Evolutionary conservation across 2,329 filamentous ascomycete species (phyloP), one percentile per base, ranked within the genome.

Genomic region (Cladosporium halotolerans): DNA sequence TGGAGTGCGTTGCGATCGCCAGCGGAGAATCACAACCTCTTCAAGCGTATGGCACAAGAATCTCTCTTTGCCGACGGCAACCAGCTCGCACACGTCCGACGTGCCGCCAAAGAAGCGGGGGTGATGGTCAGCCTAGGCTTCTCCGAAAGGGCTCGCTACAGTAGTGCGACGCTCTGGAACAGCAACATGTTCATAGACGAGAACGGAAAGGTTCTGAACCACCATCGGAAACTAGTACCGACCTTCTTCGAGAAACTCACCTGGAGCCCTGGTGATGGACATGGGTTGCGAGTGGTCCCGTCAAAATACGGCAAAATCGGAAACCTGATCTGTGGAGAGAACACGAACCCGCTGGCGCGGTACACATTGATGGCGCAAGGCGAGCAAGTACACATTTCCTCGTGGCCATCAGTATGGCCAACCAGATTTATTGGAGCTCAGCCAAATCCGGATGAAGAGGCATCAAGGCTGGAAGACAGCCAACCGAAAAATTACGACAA

Each of bases 231-330:
- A 52, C 62, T 81, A 1, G 70, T 78, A 62, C 76, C 79, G 0
- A 81, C 78, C 0, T 81, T 80, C 60, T 81, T 75, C 55, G 79
- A 82, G 64, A 81, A 80, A 57, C 58, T 81, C 18, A 77, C 73
- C 0, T 81, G 79, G 79, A 68, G 69, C 0, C 72, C 72, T 2
- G 79, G 79, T 0, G 79, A 81, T 58, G 79, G 78, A 0, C 53
- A 73, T 28, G 79, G 79, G 0, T 58, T 82, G 3, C 66, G 64
- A 1, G 72, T 80, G 0, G 72, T 73, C 0, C 68, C 78, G 0
- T 78, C 75, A 0, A 53, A 57, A 0, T 70, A 70, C 44, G 78
- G 76, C 1, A 75, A 70, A 49, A 70, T 81, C 9, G 78, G 77
- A 1, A 68, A 64, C 3, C 60, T 81, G 50, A 79, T 82, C 13